These are phyloP conservation scores for Naganishia kalamii DNA, from an alignment of 768 basidiomycete species.

Conservation along the genomic window DNA sequence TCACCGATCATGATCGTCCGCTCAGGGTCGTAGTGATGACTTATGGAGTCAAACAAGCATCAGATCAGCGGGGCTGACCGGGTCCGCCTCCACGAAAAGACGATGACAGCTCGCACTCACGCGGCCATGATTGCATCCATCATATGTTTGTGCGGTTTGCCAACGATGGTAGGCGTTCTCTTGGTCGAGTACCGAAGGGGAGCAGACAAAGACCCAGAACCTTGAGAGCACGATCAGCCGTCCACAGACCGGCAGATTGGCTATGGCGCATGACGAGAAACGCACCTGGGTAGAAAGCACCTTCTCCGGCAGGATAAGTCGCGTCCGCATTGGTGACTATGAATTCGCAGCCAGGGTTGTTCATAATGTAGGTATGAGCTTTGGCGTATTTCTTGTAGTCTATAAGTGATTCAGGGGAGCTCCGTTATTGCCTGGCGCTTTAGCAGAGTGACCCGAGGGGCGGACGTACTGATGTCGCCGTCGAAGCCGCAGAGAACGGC, in stretches of 20 bases:
- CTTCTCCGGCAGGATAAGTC: slow-evolving; percentile 65
- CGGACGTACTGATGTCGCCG: slow-evolving; percentile 55
- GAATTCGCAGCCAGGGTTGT: slow-evolving; percentile 73
- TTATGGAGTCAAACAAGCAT: slow-evolving; percentile 47
- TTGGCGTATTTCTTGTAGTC: slow-evolving; percentile 89
- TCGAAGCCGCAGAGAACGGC: slow-evolving; percentile 95
- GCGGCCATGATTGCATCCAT: slow-evolving; percentile 81
- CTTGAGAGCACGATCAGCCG: slow-evolving; percentile 21
- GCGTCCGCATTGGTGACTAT: slow-evolving; percentile 88
- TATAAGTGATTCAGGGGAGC: slow-evolving; percentile 7
- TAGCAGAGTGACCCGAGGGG: background rate
- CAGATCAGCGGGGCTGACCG: slow-evolving; percentile 31
- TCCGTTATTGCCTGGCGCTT: background rate
- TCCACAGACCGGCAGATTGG: background rate
- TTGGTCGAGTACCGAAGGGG: slow-evolving; percentile 69
- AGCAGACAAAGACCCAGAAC: slow-evolving; percentile 70
- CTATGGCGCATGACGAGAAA: background rate
- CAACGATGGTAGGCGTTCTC: slow-evolving; percentile 67
- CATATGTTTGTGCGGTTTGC: slow-evolving; percentile 88
- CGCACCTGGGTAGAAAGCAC: slow-evolving; percentile 70
- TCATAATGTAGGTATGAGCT: slow-evolving; percentile 79
- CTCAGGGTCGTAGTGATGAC: slow-evolving; percentile 72
- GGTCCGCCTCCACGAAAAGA: too few relatives aligned
- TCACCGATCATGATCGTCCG: slow-evolving; percentile 94
- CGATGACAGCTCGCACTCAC: too few relatives aligned